Base-by-base conservation (phyloP, 2,329 filamentous ascomycete species). In the Aspergillus clavatus region DNA sequence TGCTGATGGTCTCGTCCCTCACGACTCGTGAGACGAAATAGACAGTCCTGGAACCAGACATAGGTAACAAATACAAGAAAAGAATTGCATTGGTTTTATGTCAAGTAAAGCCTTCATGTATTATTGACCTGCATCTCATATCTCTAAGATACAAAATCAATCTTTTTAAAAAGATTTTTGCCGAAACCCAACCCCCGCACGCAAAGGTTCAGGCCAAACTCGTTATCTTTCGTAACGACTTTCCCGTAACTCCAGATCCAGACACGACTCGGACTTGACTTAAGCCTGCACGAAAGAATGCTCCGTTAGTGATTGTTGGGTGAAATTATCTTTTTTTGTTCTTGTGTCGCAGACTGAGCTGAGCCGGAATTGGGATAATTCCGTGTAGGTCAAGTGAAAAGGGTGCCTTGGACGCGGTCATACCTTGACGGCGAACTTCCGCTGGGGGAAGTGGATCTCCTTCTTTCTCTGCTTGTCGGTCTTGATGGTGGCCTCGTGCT, bases 381-480 rank as follows among this genome's bases (percentile, higher is more conserved):
- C n/a, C n/a, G n/a, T n/a, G n/a, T n/a, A n/a, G n/a, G n/a, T n/a
- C n/a, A n/a, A n/a, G n/a, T n/a, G 4, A n/a, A 23, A 14, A 3
- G 22, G 24, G 23, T 27, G 23, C 11, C 14, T 14, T 28, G 0
- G 29, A 7, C n/a, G 16, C 16, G 8, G 14, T 56, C 75, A 61
- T 80, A 90, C 93, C 91, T 97, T 98, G 76, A 98, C 87, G 75
- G 93, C 93, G 77, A 86, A 98, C 80, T 95, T 96, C 78, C 93
- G 86, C 82, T 94, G 89, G 62, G 93, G 93, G 83, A 98, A 98
- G 81, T 98, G 91, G 63, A 81, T 84, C 73, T 81, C 75, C 79
- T 85, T 88, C 89, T 98, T 98, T 84, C 89, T 89, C 75, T 89
- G 85, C 86, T 95, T 96, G 78, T 91, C 85, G 61, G 94, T 86